Conservation (phyloP, 2,329 filamentous ascomycete genomes). For the Ceratocystis smalleyi region DNA sequence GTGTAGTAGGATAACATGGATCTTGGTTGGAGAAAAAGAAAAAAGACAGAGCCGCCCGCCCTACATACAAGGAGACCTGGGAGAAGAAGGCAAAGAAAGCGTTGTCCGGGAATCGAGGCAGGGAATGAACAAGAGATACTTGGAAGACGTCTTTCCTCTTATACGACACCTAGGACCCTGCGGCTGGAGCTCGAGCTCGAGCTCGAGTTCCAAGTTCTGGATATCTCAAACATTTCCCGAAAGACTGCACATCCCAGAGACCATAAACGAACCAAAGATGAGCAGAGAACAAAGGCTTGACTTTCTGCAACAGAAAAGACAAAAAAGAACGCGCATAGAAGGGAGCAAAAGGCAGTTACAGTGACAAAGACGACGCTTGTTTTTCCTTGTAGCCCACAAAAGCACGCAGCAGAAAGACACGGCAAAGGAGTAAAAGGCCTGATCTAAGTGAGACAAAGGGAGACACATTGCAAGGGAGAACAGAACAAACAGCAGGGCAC, state of each 20-base stretch:
- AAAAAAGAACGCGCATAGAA: background rate
- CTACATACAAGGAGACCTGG: background rate
- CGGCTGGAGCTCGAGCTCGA: background rate
- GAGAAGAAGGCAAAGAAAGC: background rate
- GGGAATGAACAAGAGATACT: background rate
- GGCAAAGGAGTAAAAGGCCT: too few species aligned
- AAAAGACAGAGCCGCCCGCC: background rate
- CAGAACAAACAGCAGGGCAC: too few species aligned
- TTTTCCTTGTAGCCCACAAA: background rate
- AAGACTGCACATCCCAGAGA: background rate
- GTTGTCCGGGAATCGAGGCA: background rate
- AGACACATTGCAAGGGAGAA: too few species aligned
- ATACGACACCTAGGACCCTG: background rate
- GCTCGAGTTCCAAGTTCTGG: background rate
- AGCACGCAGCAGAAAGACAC: too few species aligned
- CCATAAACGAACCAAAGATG: background rate
- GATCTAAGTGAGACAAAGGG: too few species aligned
- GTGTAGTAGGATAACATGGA: conserved; percentile 6
- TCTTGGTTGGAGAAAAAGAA: background rate
- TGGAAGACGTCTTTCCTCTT: background rate
- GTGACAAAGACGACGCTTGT: background rate
- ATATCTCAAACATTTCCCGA: background rate
- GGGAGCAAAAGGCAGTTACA: background rate
- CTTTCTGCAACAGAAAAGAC: background rate
- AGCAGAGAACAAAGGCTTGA: background rate